A percentile compares a stretch with the other conserved stretches of the same genome.
Evolutionary conservation across 495 filamentous ascomycete species (phyloP).

Genomic region (Penicillium subrubescens): DNA sequence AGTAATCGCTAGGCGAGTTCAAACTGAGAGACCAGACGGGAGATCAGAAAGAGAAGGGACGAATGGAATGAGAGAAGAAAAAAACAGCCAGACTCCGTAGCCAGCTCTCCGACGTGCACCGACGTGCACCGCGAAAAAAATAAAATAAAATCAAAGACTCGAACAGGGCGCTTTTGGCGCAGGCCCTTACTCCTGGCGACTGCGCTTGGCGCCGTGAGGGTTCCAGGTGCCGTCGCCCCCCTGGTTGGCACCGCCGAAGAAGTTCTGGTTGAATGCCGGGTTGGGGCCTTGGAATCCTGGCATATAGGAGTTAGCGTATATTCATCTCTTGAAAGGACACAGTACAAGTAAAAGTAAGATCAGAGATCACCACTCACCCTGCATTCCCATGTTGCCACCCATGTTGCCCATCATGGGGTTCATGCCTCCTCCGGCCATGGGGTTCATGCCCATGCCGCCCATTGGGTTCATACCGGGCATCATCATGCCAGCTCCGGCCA

Average conservation of each 20-base stretch:
- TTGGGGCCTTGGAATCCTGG: slow-evolving; percentile 67
- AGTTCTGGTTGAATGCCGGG: slow-evolving; percentile 73
- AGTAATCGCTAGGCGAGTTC: background rate
- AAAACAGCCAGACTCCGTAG: slow-evolving; percentile 12
- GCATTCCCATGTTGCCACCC: slow-evolving; percentile 62
- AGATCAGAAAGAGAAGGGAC: slow-evolving; percentile 3
- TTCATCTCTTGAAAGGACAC: background rate
- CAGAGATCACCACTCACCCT: slow-evolving; percentile 48
- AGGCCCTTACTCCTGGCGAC: slow-evolving; percentile 60
- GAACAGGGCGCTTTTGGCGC: background rate
- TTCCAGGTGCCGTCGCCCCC: slow-evolving; percentile 70
- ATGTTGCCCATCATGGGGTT: slow-evolving; percentile 43
- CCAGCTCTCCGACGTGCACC: slow-evolving; percentile 10
- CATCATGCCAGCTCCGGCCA: slow-evolving; percentile 59
- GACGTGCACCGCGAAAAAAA: background rate
- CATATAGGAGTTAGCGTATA: slow-evolving; percentile 18
- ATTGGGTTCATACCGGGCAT: slow-evolving; percentile 52
- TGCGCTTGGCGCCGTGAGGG: slow-evolving; percentile 81
- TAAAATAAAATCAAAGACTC: background rate
- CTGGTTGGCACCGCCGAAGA: slow-evolving; percentile 65
- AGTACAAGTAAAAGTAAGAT: background rate
- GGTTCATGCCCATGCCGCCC: slow-evolving; percentile 67
- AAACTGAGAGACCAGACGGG: background rate
- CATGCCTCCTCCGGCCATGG: slow-evolving; percentile 63
- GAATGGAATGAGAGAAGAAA: slow-evolving; percentile 1